Percentiles rank a stretch among this genome's conserved stretches.
Evolutionary conservation across 352 stramenopile species (phyloP).

Genomic region (Thalassiosira exigua): DNA sequence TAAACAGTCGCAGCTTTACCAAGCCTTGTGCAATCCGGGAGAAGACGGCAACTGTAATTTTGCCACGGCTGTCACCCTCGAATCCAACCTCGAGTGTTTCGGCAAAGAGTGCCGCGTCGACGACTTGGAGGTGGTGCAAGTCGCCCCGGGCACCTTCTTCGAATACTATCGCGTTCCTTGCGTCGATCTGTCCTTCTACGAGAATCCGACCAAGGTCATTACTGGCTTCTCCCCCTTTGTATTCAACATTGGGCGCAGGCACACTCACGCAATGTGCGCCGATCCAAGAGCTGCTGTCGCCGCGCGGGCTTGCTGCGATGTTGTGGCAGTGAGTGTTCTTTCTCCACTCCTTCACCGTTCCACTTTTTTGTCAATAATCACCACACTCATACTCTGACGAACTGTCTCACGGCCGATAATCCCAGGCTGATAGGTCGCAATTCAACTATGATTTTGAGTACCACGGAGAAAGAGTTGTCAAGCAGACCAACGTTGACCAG

Average conservation of each 20-base stretch:
- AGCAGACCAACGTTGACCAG: conserved; percentile 10
- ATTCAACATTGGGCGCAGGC: conserved; percentile 6
- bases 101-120: conserved; percentile 60
- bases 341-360: background rate
- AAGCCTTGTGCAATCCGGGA: conserved; percentile 36
- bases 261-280: conserved; percentile 27
- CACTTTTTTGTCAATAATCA: no score
- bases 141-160: conserved; percentile 62
- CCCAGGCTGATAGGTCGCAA: background rate
- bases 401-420: background rate
- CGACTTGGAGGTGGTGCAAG: conserved; percentile 48
- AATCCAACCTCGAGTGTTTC: conserved; percentile 37
- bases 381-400: no score
- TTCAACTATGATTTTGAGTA: conserved; percentile 44
- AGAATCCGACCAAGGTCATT: conserved; percentile 54
- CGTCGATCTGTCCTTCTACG: conserved; percentile 66
- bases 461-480: conserved; percentile 28
- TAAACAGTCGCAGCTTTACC: conserved; percentile 26
- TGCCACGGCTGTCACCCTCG: conserved; percentile 33
- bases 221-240: conserved; percentile 18
- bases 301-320: conserved; percentile 16
- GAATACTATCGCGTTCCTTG: conserved; percentile 68
- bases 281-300: conserved; percentile 22
- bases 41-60: conserved; percentile 35
- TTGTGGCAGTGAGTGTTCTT: background rate